Conservation (phyloP, 2,329 filamentous ascomycete genomes). For the Trichophyton simii region DNA sequence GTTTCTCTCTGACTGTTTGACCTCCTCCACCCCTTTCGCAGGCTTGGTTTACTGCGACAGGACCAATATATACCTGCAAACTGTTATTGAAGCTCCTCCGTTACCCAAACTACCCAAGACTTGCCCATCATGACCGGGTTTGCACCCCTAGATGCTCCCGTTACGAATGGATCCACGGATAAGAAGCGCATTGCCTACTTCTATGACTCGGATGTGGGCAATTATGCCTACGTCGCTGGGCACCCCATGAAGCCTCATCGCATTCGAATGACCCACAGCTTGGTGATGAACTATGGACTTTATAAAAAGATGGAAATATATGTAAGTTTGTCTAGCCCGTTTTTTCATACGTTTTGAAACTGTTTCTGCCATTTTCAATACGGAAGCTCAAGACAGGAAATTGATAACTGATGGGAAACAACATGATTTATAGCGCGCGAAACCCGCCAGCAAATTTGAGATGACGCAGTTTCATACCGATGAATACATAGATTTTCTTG, state of each 20-base stretch:
- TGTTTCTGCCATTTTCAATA: no score
- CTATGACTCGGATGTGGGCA: slow-evolving; percentile 95
- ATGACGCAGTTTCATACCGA: slow-evolving; percentile 65
- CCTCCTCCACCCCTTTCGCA: background rate
- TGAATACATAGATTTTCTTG: slow-evolving; percentile 60
- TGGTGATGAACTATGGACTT: slow-evolving; percentile 62
- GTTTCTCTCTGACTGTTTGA: background rate
- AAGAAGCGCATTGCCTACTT: slow-evolving; percentile 92
- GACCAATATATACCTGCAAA: background rate
- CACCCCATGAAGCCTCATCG: slow-evolving; percentile 57
- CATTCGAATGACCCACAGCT: slow-evolving; percentile 52
- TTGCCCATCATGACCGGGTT: slow-evolving; percentile 37
- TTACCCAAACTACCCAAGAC: background rate
- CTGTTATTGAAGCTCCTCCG: background rate
- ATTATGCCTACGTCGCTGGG: slow-evolving; percentile 84
- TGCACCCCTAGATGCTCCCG: slow-evolving; percentile 43
- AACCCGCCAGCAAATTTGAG: slow-evolving; percentile 59
- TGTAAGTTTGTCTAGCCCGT: slow-evolving; percentile 29
- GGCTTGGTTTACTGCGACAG: background rate
- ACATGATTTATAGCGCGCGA: slow-evolving; percentile 50
- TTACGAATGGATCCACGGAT: slow-evolving; percentile 38
- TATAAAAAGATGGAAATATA: slow-evolving; percentile 65
- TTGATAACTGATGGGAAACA: background rate
- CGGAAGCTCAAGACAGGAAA: background rate
- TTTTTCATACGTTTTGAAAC: background rate